Evolutionary conservation across 1,139 yeast species (phyloP), one percentile per base, ranked within the genome.

Genomic region (Saccharomyces hybrid): DNA sequence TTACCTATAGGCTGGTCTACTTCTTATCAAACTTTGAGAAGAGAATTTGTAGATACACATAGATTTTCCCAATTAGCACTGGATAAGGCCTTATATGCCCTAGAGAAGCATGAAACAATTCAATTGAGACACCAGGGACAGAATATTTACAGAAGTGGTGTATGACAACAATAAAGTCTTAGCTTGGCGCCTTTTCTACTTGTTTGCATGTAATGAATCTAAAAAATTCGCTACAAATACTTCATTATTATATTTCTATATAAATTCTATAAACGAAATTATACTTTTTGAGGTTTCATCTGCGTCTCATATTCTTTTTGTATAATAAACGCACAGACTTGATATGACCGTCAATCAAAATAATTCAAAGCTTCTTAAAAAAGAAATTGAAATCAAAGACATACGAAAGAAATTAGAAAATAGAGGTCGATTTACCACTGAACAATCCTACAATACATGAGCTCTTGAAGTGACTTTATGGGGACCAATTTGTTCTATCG

Each of bases 1-100:
- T 77, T 93, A 62, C 98, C 99, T 5, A 86, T 95, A 61, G 99
- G 99, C 13, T 93, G 97, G 95, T 88, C 96, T 32, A 90, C 98
- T 1, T 86, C 95, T 26, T 88, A 88, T 70, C 83, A 82, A 62
- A 89, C 97, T 1, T 78, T 93, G 56, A 79, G 89, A 63, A 81
- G 85, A 60, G 97, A 93, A 71, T 86, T 91, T 69, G 95, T 90
- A 26, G 86, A 82, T 48, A 80, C 83, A 32, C 84, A 86, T 52
- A 79, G 78, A 57, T 84, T 81, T 58, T 78, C 84, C 41, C 82
- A 82, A 54, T 81, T 81, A 54, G 95, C 97, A 0, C 76, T 93
- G 60, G 97, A 91, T 62, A 84, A 83, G 67, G 96, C 98, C 0
- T 73, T 93, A 58, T 81, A 80, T 70, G 84, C 88, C 7, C 70